Evolutionary conservation across 2,329 filamentous ascomycete genomes (phyloP), one percentile per base, ranked within the genome.

Genomic region (Fusarium haematococcum): DNA sequence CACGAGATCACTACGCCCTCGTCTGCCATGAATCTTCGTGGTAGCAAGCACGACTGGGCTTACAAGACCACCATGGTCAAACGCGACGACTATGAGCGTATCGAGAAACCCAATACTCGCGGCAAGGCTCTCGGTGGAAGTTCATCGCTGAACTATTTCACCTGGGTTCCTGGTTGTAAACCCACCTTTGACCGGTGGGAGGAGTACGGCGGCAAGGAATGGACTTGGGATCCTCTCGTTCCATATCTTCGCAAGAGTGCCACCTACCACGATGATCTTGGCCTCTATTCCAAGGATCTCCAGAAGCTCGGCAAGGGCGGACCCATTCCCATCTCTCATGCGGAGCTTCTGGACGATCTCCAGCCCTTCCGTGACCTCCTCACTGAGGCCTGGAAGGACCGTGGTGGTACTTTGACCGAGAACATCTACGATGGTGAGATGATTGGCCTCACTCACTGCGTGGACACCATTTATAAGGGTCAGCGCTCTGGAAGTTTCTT

Each of bases 191-290:
- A 95, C 79, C 91, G 91, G 27, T 89, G 92, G 85, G 91, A 91
- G 14, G 93, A 93, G 80, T 89, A 88, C 37, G 93, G 93, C 60
- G 94, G 93, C 6, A 90, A 94, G 75, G 85, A 88, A 58, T 92
- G 90, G 90, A 90, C 82, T 0, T 91, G 71, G 70, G 68, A 89
- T 5, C 82, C 79, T 14, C 81, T 84, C 37, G 81, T 86, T 4
- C 82, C 84, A 6, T 91, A 91, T 71, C 82, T 91, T 10, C 83
- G 85, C 70, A 91, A 91, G 65, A 84, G 84, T 23, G 87, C 84
- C 0, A 89, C 85, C 27, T 91, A 90, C 78, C 86, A 90, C 69
- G 89, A 91, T 63, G 88, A 91, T 69, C 77, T 81, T 5, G 80
- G 82, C 14, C 75, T 86, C 0, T 89, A 87, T 70, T 75, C 82